Conservation (phyloP, 2,329 filamentous ascomycete species). For the Fusarium tricinctum region DNA sequence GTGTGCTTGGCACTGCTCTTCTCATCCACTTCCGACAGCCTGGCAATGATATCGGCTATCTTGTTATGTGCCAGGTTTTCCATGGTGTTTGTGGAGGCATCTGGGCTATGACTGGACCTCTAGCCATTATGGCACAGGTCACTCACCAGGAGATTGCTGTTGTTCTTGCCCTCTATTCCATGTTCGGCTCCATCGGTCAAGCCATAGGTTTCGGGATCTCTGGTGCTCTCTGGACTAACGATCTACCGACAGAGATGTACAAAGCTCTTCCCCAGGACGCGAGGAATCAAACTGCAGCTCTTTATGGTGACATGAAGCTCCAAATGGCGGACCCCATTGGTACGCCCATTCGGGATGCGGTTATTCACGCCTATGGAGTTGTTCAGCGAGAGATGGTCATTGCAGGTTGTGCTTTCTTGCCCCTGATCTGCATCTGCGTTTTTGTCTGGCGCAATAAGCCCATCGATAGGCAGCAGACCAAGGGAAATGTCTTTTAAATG, state of each 20-base stretch:
- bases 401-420: slow-evolving; percentile 53
- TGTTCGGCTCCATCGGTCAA: slow-evolving; percentile 51
- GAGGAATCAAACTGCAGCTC: slow-evolving; percentile 57
- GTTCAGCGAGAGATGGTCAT: slow-evolving; percentile 64
- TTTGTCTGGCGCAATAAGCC: slow-evolving; percentile 66
- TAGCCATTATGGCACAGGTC: slow-evolving; percentile 51
- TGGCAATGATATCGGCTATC: slow-evolving; percentile 58
- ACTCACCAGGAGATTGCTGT: slow-evolving; percentile 53
- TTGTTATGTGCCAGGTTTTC: slow-evolving; percentile 66
- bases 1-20: slow-evolving; percentile 66
- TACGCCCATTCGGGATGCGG: slow-evolving; percentile 62
- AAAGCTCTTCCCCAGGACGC: slow-evolving; percentile 63
- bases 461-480: slow-evolving; percentile 63
- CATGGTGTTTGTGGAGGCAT: slow-evolving; percentile 66
- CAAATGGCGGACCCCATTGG: slow-evolving; percentile 67
- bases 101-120: slow-evolving; percentile 57
- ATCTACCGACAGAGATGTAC: slow-evolving; percentile 59
- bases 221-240: slow-evolving; percentile 52
- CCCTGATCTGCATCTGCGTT: slow-evolving; percentile 55
- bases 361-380: slow-evolving; percentile 70
- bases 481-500: slow-evolving; percentile 64
- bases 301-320: slow-evolving; percentile 67
- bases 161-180: slow-evolving; percentile 50
- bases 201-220: slow-evolving; percentile 53
- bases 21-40: slow-evolving; percentile 51